Evolutionary conservation across 208 protist species (phyloP), one percentile per base, ranked within the genome.

Genomic region (Leishmania turanica): DNA sequence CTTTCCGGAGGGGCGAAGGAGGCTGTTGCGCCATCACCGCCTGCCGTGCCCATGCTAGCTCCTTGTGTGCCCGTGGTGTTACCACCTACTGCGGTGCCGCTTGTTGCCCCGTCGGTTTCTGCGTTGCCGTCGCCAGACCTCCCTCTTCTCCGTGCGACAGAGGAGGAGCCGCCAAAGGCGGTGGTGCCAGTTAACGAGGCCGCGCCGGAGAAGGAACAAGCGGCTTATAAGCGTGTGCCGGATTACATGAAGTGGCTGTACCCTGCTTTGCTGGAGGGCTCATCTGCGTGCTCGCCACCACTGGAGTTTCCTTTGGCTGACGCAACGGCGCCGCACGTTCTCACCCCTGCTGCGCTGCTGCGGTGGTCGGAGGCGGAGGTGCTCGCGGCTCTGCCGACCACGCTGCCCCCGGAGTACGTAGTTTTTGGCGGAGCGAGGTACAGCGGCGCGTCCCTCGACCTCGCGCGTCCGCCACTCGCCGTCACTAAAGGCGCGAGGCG

Each of bases 371-470:
- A 87, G 45, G 78, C 75, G 72, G 87, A 86, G 21, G 83, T 75
- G 72, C 72, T 78, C 7, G 51, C 79, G 17, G 85, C 72, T 56
- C 77, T 89, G 47, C 90, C 91, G 53, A 42, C 75, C 13, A 90
- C 91, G 51, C 79, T 94, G 37, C 84, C 84, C 1, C 93, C 92
- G 3, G 86, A 87, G 51, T 95, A 90, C 78, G 78, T 97, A 31
- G 85, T 97, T 19, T 97, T 97, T 86, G 93, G 93, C 51, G 93
- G 93, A 3, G 93, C 92, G 34, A 87, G 88, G 78, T 97, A 97
- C 86, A 89, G 87, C 75, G 87, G 81, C 19, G 73, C 73, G 13
- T 65, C 77, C 13, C 54, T 75, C 47, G 84, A 82, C 42, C 82
- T 82, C 15, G 53, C 79, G 27, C 81, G 80, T 21, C 79, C 82